These are phyloP conservation scores for Fusarium dlaminii DNA, from an alignment of 2,329 filamentous ascomycete genomes.

Conservation along the genomic window DNA sequence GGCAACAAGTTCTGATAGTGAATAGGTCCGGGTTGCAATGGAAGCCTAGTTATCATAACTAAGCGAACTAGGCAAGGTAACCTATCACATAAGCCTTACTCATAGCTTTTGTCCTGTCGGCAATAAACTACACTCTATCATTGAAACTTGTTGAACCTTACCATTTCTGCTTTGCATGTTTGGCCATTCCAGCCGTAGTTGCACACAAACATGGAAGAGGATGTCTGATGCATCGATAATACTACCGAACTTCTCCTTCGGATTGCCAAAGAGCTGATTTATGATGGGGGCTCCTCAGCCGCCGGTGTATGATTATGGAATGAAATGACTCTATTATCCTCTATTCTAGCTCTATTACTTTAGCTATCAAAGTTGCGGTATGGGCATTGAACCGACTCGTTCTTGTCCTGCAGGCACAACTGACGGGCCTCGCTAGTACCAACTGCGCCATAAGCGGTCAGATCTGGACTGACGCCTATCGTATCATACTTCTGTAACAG, in stretches of 20 bases:
- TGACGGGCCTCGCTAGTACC: neutral
- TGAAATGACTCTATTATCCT: accelerated
- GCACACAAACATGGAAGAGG: accelerated
- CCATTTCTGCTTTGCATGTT: accelerated
- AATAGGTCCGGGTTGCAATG: neutral
- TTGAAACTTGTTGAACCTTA: accelerated
- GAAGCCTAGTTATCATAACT: neutral
- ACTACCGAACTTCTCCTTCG: accelerated
- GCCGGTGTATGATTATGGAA: accelerated
- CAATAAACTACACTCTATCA: neutral
- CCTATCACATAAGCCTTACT: too few relatives aligned
- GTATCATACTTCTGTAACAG: neutral
- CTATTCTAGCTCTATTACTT: neutral
- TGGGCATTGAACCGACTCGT: neutral
- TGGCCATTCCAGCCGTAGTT: neutral
- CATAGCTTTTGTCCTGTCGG: accelerated
- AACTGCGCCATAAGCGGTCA: neutral
- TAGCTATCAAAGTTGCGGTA: neutral
- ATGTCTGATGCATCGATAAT: accelerated
- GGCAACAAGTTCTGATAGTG: neutral
- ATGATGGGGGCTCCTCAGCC: accelerated
- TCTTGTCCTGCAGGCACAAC: neutral
- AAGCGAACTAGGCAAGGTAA: accelerated
- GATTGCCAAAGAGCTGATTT: accelerated
- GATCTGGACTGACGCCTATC: neutral